Conservation (phyloP, 2,329 filamentous ascomycete genomes). For the Diaporthe ampelina region DNA sequence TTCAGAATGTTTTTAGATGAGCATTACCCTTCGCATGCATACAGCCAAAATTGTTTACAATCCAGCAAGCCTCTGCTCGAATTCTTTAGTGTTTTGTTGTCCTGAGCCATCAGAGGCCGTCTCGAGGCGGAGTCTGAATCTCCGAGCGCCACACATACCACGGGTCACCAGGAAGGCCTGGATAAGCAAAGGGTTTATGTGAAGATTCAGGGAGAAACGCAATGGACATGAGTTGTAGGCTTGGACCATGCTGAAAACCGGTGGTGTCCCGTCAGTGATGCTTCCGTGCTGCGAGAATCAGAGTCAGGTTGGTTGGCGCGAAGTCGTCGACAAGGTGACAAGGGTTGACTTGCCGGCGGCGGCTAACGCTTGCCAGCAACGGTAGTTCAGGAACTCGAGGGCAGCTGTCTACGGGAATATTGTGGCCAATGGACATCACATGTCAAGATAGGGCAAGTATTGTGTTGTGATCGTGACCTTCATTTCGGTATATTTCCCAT, state of each 20-base stretch:
- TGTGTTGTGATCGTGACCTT: constrained; percentile 37
- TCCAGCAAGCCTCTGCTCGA: neutral
- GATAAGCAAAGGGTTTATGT: neutral
- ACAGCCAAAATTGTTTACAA: constrained; percentile 5
- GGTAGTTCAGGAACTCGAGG: neutral
- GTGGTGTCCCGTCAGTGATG: neutral
- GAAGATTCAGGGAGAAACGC: neutral
- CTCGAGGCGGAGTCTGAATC: too few relatives aligned
- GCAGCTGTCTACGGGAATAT: neutral
- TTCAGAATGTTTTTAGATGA: neutral
- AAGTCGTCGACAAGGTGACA: neutral
- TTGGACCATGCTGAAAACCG: neutral
- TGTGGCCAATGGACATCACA: neutral
- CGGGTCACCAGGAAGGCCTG: neutral
- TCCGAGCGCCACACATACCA: neutral
- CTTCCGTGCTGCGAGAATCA: neutral
- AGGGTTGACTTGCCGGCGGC: too few relatives aligned
- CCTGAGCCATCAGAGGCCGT: neutral
- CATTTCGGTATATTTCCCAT: constrained; percentile 33
- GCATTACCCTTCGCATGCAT: neutral
- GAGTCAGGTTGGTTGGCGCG: neutral
- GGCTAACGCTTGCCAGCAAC: neutral
- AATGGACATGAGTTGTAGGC: neutral
- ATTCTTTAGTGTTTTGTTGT: too few relatives aligned
- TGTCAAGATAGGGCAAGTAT: neutral